These are phyloP conservation scores for Casuarina equisetifolia DNA, from an alignment of 306 rosid species.

Conservation along the genomic window DNA sequence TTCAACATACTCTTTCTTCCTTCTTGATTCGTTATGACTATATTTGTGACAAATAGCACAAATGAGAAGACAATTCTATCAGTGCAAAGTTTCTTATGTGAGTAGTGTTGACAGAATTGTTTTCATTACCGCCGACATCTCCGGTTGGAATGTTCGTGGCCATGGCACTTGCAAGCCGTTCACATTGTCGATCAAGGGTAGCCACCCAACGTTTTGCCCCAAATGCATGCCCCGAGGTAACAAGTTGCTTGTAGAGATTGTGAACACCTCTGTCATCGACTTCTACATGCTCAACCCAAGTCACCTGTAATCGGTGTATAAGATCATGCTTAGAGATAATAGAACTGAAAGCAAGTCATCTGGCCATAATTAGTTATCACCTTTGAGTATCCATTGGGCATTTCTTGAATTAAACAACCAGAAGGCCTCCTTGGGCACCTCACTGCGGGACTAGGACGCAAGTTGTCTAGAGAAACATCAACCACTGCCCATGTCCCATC, in stretches of 20 bases:
- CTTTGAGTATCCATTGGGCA: conserved; percentile 98
- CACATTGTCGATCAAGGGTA: conserved; percentile 87
- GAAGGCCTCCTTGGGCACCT: conserved; percentile 89
- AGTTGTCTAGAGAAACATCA: conserved; percentile 82
- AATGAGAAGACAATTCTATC: neutral
- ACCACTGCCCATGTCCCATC: conserved; percentile 98
- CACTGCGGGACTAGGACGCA: conserved; percentile 59
- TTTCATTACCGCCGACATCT: conserved; percentile 74
- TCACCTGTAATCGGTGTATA: conserved; percentile 43
- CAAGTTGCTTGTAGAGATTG: conserved; percentile 81
- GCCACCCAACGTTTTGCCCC: conserved; percentile 98
- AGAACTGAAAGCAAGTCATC: neutral
- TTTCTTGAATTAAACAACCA: conserved; percentile 92
- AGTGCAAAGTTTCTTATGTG: too few relatives aligned
- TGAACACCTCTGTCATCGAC: conserved; percentile 94
- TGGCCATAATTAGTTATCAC: conserved; percentile 26
- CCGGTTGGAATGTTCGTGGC: conserved; percentile 78
- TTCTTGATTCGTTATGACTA: conserved; percentile 90
- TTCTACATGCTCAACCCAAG: conserved; percentile 94
- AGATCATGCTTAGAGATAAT: neutral
- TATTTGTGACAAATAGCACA: neutral
- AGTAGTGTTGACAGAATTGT: neutral
- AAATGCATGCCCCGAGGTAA: conserved; percentile 79
- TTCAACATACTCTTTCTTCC: conserved; percentile 97
- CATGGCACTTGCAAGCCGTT: conserved; percentile 91